Evolutionary conservation across 805 yeast genomes (phyloP), one percentile per base, ranked within the genome.

Genomic region (Maudiozyma pseudohumilis): DNA sequence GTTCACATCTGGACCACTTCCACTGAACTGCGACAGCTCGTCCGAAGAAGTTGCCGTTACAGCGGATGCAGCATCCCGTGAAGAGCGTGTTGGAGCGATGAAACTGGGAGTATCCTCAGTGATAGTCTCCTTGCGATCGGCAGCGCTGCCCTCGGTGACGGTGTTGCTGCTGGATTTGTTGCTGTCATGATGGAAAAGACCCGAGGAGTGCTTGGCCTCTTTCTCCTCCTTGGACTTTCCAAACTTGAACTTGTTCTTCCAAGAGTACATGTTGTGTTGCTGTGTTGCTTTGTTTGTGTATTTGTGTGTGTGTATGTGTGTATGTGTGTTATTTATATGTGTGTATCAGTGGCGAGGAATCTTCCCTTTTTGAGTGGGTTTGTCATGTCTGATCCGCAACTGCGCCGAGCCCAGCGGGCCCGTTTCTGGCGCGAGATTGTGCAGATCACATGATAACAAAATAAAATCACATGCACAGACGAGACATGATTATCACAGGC

Each of bases 201-300:
- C 37, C 26, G 35, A 12, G 6, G 31, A 17, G 39, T 41, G n/a
- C 38, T 32, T 13, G 39, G 42, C 45, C 21, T 49, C 53, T 33
- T 54, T 53, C 30, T 55, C 59, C 29, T 55, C 59, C 36, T 55
- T 56, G 12, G 55, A 46, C 35, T 50, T 53, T n/a, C 62, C 62
- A 41, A 57, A 56, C 38, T 50, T 53, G 38, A 57, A 57, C 40
- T 53, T 56, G 26, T 52, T 50, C 46, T 56, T 57, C 61, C 60
- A 56, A 15, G 57, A 53, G 38, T 55, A 55, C 62, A 57, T 57
- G 12, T 9, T 23, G 8, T 8, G 11, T 23, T 9, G 25, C 11
- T 23, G 11, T 23, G 11, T 23, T 11, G 8, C 11, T 23, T 11
- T 29, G 13, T 29, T 10, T 12, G 23, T 18, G 13, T 17, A 29